These are phyloP conservation scores for Trichoderma afroharzianum DNA, from an alignment of 2,329 filamentous ascomycete genomes.

Conservation along the genomic window DNA sequence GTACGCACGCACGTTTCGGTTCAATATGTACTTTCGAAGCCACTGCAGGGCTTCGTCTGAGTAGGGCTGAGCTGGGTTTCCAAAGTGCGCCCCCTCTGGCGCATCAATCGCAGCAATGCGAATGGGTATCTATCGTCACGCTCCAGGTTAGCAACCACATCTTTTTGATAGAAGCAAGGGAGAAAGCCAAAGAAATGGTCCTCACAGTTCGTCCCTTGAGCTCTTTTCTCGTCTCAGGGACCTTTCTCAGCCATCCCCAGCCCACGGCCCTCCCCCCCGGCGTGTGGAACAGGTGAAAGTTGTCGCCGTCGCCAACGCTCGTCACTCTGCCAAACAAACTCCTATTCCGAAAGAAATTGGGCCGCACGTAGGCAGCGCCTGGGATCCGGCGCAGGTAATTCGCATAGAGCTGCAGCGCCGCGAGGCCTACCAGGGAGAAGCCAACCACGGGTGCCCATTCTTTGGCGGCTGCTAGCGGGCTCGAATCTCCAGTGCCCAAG, in stretches of 20 bases:
- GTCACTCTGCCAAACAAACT: conserved; percentile 84
- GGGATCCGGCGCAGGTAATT: conserved; percentile 83
- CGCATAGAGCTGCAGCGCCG: conserved; percentile 56
- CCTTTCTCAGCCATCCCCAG: conserved; percentile 85
- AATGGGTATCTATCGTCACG: conserved; percentile 65
- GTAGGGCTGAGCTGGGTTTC: conserved; percentile 79
- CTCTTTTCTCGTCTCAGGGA: conserved; percentile 65
- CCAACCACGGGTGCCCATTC: conserved; percentile 39
- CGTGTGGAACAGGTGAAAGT: conserved; percentile 91
- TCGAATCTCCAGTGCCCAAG: conserved; percentile 28
- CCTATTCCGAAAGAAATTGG: conserved; percentile 68
- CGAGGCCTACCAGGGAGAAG: conserved; percentile 37
- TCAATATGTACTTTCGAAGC: conserved; percentile 69
- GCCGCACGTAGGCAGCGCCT: conserved; percentile 68
- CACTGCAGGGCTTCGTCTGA: conserved; percentile 76
- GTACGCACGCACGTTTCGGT: conserved; percentile 73
- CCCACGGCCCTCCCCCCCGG: conserved; percentile 83
- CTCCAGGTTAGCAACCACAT: conserved; percentile 19
- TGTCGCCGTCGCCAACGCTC: conserved; percentile 93
- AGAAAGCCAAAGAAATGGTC: conserved; percentile 10
- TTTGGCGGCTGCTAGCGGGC: conserved; percentile 34
- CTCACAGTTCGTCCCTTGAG: conserved; percentile 75
- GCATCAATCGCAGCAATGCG: conserved; percentile 91
- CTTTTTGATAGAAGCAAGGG: not conserved
- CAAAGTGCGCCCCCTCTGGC: conserved; percentile 90